A percentile compares a stretch with the other conserved stretches of the same genome.
Conservation (phyloP, 257 asterid species). For the Dorcoceras hygrometricum region DNA sequence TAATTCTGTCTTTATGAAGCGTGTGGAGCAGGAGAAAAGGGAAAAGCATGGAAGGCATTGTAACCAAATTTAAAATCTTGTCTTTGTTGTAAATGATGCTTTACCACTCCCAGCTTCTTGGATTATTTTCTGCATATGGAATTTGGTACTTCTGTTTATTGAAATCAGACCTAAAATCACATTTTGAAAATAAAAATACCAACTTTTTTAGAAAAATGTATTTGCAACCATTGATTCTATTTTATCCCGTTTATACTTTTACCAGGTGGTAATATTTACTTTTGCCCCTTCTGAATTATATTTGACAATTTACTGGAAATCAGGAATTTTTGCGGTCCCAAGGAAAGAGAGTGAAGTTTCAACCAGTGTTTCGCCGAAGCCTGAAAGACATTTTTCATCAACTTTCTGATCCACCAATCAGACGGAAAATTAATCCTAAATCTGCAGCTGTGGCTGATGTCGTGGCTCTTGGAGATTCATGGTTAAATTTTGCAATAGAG, state of each 20-base stretch:
- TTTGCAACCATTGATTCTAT: not conserved
- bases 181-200: not conserved
- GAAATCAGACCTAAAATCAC: not conserved
- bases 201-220: not conserved
- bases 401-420: constrained; percentile 47
- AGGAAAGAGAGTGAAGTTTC: constrained; percentile 72
- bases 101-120: not conserved
- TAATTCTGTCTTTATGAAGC: not conserved
- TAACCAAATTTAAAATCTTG: not conserved
- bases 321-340: constrained; percentile 81
- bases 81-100: not conserved
- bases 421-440: constrained; percentile 49
- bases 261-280: not conserved
- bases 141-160: too few relatives aligned
- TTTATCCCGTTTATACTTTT: not conserved
- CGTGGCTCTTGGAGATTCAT: constrained; percentile 83
- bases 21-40: not conserved
- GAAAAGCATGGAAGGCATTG: not conserved
- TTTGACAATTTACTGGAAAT: constrained; percentile 23
- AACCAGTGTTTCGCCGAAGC: constrained; percentile 67
- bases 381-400: constrained; percentile 58
- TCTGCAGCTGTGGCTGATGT: constrained; percentile 74
- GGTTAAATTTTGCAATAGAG: constrained; percentile 71
- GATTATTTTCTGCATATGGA: too few relatives aligned
- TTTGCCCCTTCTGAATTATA: constrained; percentile 6